Conservation (phyloP, 2,329 filamentous ascomycete genomes). For the Geosmithia flava region DNA sequence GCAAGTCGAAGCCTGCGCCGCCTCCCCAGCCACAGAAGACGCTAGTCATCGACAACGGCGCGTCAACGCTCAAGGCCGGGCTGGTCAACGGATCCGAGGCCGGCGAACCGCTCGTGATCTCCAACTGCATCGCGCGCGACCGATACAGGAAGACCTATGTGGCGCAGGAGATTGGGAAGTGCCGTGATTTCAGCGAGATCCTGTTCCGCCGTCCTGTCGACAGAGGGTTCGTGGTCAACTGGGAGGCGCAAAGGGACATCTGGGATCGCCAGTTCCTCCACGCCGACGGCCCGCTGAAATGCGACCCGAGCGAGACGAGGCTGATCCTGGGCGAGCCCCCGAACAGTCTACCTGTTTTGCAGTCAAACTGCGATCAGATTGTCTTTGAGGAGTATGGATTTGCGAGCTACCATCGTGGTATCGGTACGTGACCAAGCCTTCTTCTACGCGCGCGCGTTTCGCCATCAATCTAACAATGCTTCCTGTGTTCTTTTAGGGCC, state of each 20-base stretch:
- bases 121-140: constrained; percentile 80
- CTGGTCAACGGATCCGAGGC: constrained; percentile 41
- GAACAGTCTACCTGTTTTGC: constrained; percentile 67
- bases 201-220: constrained; percentile 82
- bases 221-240: constrained; percentile 90
- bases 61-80: constrained; percentile 82
- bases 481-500: constrained; percentile 37
- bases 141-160: constrained; percentile 70
- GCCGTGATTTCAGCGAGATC: constrained; percentile 82
- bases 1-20: constrained; percentile 35
- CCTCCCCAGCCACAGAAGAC: constrained; percentile 49
- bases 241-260: constrained; percentile 90
- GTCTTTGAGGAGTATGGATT: constrained; percentile 97
- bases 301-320: constrained; percentile 71
- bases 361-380: constrained; percentile 89
- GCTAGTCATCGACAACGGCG: constrained; percentile 88
- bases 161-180: constrained; percentile 64
- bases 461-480: constrained; percentile 2
- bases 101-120: constrained; percentile 56
- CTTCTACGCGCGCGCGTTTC: neutral
- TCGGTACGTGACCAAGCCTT: constrained; percentile 34
- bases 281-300: constrained; percentile 49
- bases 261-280: constrained; percentile 87
- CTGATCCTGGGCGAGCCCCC: constrained; percentile 77
- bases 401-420: constrained; percentile 65